A percentile compares a stretch with the other conserved stretches of the same genome.
Evolutionary conservation across 2,329 filamentous ascomycete species (phyloP).

Genomic region (Cucurbitaria berberidis): DNA sequence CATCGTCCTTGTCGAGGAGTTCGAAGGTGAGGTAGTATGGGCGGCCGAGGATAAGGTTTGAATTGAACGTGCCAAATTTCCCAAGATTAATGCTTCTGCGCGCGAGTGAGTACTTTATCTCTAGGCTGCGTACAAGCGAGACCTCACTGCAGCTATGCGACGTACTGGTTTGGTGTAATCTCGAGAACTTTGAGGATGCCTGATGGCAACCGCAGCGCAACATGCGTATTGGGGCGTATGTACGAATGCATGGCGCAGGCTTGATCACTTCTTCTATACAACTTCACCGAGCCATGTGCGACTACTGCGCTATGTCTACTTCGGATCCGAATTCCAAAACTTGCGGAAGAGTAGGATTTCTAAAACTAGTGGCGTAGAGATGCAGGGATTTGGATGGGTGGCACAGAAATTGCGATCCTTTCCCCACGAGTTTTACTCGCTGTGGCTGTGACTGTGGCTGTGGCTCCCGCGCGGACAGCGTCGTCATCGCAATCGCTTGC

Average conservation of each 20-base stretch:
- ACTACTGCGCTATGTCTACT: slow-evolving; percentile 1
- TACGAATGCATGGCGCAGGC: slow-evolving; percentile 50
- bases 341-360: not conserved
- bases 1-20: slow-evolving; percentile 71
- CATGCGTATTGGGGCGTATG: slow-evolving; percentile 58
- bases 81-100: slow-evolving; percentile 82
- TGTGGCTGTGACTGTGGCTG: not conserved
- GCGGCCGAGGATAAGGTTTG: slow-evolving; percentile 87
- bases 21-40: slow-evolving; percentile 94
- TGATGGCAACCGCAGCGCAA: slow-evolving; percentile 64
- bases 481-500: slow-evolving; percentile 21
- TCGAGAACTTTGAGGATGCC: slow-evolving; percentile 64
- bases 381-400: not conserved
- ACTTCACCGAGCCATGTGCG: slow-evolving; percentile 16
- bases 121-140: slow-evolving; percentile 3
- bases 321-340: not conserved
- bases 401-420: not conserved
- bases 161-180: slow-evolving; percentile 69
- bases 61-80: slow-evolving; percentile 90
- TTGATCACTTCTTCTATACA: slow-evolving; percentile 4
- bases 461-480: not conserved
- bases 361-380: not conserved
- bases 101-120: slow-evolving; percentile 5
- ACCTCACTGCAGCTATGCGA: slow-evolving; percentile 49
- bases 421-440: not conserved